Evolutionary conservation across 2,329 filamentous ascomycete species (phyloP).

Genomic region (Aspergillus tanneri): DNA sequence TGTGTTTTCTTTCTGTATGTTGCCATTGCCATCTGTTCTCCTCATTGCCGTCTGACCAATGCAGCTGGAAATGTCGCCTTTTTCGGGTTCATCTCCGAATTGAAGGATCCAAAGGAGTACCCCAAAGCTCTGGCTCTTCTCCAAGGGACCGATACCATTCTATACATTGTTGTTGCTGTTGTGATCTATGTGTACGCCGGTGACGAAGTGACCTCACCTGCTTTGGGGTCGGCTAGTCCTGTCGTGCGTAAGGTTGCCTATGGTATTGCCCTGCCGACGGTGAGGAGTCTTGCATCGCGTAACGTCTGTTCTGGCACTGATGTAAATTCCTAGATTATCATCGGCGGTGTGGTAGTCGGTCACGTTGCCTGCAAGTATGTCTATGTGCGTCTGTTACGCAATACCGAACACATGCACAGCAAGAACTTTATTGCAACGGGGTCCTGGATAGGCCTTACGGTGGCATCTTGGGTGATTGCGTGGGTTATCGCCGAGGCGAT

Average conservation of each 20-base stretch:
- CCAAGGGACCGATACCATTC: conserved; percentile 55
- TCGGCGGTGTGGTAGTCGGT: conserved; percentile 67
- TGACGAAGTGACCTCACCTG: conserved; percentile 59
- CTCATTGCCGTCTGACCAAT: conserved; percentile 52
- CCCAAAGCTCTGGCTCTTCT: conserved; percentile 61
- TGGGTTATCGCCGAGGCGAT: conserved; percentile 67
- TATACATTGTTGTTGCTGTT: conserved; percentile 65
- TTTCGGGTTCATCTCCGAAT: conserved; percentile 63
- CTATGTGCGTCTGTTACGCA: conserved; percentile 61
- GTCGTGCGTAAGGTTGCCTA: conserved; percentile 62
- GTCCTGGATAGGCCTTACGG: conserved; percentile 58
- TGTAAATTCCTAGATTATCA: conserved; percentile 52
- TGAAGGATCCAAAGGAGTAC: conserved; percentile 59
- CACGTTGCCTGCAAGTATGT: conserved; percentile 64
- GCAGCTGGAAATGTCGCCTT: conserved; percentile 64
- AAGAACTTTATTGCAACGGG: conserved; percentile 50
- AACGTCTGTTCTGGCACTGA: background rate
- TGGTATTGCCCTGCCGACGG: conserved; percentile 64
- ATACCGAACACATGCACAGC: conserved; percentile 53
- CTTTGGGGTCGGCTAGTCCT: conserved; percentile 59
- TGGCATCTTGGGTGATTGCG: conserved; percentile 57
- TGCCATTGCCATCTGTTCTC: conserved; percentile 36
- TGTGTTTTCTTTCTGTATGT: conserved; percentile 62
- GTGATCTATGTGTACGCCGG: conserved; percentile 68
- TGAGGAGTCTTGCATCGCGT: conserved; percentile 15